A percentile compares a stretch with the other conserved stretches of the same genome.
Evolutionary conservation across 805 yeast genomes (phyloP).

Genomic region (Zygotorulaspora florentina): DNA sequence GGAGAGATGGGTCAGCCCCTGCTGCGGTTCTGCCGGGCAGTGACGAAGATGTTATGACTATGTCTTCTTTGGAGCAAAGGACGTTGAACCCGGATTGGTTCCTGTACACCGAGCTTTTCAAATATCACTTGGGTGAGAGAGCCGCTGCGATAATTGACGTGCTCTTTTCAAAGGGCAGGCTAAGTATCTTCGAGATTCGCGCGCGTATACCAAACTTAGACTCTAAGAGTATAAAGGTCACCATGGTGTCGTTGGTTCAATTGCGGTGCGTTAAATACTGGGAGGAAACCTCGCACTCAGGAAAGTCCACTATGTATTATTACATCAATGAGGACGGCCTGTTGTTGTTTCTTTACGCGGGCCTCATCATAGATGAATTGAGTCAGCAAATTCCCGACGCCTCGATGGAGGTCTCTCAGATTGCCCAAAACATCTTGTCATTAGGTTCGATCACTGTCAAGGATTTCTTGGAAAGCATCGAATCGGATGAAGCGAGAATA

Average conservation of each 20-base stretch:
- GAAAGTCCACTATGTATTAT: slow-evolving; percentile 44
- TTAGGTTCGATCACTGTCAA: slow-evolving; percentile 60
- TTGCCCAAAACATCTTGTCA: slow-evolving; percentile 64
- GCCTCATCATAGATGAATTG: slow-evolving; percentile 61
- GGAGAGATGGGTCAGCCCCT: slow-evolving; percentile 1
- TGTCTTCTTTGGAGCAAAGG: slow-evolving; percentile 38
- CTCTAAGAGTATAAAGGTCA: slow-evolving; percentile 49
- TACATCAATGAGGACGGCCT: slow-evolving; percentile 61
- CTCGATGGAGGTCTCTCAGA: slow-evolving; percentile 34
- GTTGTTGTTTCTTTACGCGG: slow-evolving; percentile 64
- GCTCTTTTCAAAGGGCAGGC: slow-evolving; percentile 64
- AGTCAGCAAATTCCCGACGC: slow-evolving; percentile 35
- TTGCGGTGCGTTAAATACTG: slow-evolving; percentile 69
- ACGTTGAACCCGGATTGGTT: slow-evolving; percentile 61
- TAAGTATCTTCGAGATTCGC: slow-evolving; percentile 52
- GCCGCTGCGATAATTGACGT: slow-evolving; percentile 61
- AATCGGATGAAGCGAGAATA: slow-evolving; percentile 21
- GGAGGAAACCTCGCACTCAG: slow-evolving; percentile 39
- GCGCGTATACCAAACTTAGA: slow-evolving; percentile 44
- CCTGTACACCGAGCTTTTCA: slow-evolving; percentile 50
- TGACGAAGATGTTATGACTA: slow-evolving; percentile 10
- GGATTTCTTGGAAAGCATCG: slow-evolving; percentile 43
- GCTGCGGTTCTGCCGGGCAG: background rate
- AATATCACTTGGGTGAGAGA: slow-evolving; percentile 62
- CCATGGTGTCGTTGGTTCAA: slow-evolving; percentile 75